Conservation (phyloP, 257 asterid species). For the Solanum peruvianum region DNA sequence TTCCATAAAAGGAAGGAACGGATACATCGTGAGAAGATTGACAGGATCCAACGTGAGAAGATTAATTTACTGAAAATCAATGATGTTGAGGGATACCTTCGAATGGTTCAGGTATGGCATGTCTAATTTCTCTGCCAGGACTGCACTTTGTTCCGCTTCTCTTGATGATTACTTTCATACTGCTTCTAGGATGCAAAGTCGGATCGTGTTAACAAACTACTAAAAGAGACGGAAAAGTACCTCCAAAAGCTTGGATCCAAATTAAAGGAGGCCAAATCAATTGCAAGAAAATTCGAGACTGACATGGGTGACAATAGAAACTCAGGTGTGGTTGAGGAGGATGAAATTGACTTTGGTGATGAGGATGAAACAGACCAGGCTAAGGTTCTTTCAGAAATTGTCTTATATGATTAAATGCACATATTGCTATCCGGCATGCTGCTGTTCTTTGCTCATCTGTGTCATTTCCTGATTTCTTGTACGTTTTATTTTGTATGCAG, state of each 20-base stretch:
- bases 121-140: not conserved
- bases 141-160: not conserved
- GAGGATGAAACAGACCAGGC: slow-evolving; percentile 97
- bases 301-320: slow-evolving; percentile 56
- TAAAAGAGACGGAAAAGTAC: slow-evolving; percentile 96
- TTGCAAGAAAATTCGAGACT: slow-evolving; percentile 59
- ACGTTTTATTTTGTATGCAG: slow-evolving; percentile 42
- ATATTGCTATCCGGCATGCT: not conserved
- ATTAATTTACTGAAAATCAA: slow-evolving; percentile 88
- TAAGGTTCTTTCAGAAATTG: slow-evolving; percentile 37
- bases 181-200: slow-evolving; percentile 88
- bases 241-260: slow-evolving; percentile 89
- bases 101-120: slow-evolving; percentile 88
- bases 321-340: slow-evolving; percentile 41
- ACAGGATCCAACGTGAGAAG: slow-evolving; percentile 98
- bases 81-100: slow-evolving; percentile 98
- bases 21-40: slow-evolving; percentile 94
- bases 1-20: slow-evolving; percentile 97
- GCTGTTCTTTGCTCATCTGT: slow-evolving; percentile 1
- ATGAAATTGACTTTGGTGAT: slow-evolving; percentile 45
- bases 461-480: not conserved
- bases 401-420: not conserved
- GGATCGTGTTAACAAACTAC: slow-evolving; percentile 80
- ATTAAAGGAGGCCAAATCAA: slow-evolving; percentile 74
- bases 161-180: slow-evolving; percentile 6